Base-by-base conservation (phyloP, 2,329 filamentous ascomycete species). In the Venturia asperata region DNA sequence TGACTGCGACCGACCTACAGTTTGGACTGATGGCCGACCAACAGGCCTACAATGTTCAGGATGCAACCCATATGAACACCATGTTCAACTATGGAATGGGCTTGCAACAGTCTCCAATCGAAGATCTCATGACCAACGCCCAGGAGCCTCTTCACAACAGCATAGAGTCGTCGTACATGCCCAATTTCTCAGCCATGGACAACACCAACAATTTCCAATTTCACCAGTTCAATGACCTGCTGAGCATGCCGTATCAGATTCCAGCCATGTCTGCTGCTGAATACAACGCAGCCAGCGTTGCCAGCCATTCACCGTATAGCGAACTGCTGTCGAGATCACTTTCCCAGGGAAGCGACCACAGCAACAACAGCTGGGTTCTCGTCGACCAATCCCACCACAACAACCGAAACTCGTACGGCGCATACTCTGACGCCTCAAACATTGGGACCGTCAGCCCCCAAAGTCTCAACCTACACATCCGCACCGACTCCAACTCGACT, bases 401-500 rank as follows among this genome's bases (percentile, higher is more conserved):
- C 24, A 43, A 43, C 37, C 87, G 87, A 67, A 87, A 85, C 67
- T 88, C 87, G 45, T 86, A 89, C 70, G 89, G 93, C 70, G 66
- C 64, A 17, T 66, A 30, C 27, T 58, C 83, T 58, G 81, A 87
- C 56, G 69, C 68, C 13, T 71, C 73, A 49, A 79, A 78, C 66
- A 79, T 79, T 17, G 87, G 90, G 69, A 92, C 96, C 72, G 95
- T 96, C 81, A 96, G 97, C 77, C 93, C 93, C 1, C 64, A 66
- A 86, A 88, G 68, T 90, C 96, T 78, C 95, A 92, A 43, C 0
- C 80, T 97, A 63, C 93, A 97, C 78, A 83, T 96, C 72, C 86
- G 92, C 70, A 92, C 88, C 64, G 87, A 89, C 71, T 96, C 92
- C 4, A 91, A 95, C 71, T 94, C 91, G 2, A 94, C 90, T 0